Conservation (phyloP, 441 rosid genomes). For the Croton setiger region DNA sequence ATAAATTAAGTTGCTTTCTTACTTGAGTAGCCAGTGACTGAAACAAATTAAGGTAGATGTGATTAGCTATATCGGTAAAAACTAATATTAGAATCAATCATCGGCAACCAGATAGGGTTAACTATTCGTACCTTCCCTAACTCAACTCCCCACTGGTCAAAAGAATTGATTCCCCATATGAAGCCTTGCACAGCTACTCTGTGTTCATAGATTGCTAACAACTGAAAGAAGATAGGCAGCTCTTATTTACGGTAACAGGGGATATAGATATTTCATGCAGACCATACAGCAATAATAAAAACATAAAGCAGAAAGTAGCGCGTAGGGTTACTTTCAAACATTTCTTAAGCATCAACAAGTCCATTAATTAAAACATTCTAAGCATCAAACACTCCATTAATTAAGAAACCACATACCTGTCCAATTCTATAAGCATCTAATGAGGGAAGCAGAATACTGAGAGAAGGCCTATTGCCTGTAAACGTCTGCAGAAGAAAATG, state of each 20-base stretch:
- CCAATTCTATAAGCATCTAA: slow-evolving; percentile 76
- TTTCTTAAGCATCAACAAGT: neutral
- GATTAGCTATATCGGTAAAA: neutral
- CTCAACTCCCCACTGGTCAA: slow-evolving; percentile 99
- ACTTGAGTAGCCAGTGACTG: slow-evolving; percentile 86
- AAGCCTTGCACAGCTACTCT: slow-evolving; percentile 95
- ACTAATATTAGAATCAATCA: neutral
- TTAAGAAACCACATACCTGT: slow-evolving; percentile 50
- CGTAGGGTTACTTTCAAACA: neutral
- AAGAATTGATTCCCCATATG: slow-evolving; percentile 91
- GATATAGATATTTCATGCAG: neutral
- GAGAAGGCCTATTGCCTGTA: slow-evolving; percentile 87
- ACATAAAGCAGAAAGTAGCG: no score
- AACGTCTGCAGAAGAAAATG: slow-evolving; percentile 57
- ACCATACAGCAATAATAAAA: neutral
- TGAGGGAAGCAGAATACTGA: slow-evolving; percentile 83
- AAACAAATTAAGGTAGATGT: slow-evolving; percentile 17
- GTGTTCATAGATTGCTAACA: slow-evolving; percentile 93
- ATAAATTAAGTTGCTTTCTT: slow-evolving; percentile 76
- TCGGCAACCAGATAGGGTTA: no score
- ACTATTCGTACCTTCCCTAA: slow-evolving; percentile 63
- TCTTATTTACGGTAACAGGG: slow-evolving; percentile 10
- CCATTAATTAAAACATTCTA: no score
- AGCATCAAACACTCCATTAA: neutral
- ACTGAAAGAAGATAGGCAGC: slow-evolving; percentile 36